Evolutionary conservation across 2,329 filamentous ascomycete genomes (phyloP), one percentile per base, ranked within the genome.

Genomic region (Colletotrichum gloeosporioides): DNA sequence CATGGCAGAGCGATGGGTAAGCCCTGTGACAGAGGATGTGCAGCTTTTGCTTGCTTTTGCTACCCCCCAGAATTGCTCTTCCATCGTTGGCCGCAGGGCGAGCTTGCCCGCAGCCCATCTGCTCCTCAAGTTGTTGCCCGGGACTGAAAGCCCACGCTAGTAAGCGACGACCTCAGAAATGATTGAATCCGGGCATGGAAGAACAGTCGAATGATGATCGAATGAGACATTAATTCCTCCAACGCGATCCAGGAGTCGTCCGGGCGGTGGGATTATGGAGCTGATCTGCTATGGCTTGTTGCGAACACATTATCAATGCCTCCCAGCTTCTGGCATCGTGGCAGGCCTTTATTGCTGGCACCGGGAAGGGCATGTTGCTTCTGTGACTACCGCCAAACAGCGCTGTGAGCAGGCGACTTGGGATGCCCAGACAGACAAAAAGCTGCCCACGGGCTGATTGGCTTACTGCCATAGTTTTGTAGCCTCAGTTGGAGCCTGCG

Each of bases 221-320:
- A 69, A 76, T 73, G 73, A 69, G 73, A 76, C 73, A 76, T 59
- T 16, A 22, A 49, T 34, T 64, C 55, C 69, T 73, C 36, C 57
- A 64, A 57, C 73, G 44, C 59, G 34, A 65, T 55, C 27, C 22
- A 29, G 69, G 31, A 71, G 31, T 18, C 29, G 22, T 49, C 16
- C 59, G 34, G 32, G n/a, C 32, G 27, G 22, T 55, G 27, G 57
- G 63, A 25, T 36, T 34, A 32, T 53, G 36, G 55, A 61, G 69
- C 34, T 61, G 44, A 61, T 73, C 34, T 53, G 57, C 64, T 36
- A 73, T 36, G 72, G 61, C 59, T 62, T 34, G 31, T n/a, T 62
- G 59, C 32, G 22, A 62, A 32, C 59, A n/a, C 27, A 61, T 72
- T 34, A 39, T 68, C 16, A 67, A 68, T 72, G 69, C 62, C 65